A percentile compares a stretch with the other conserved stretches of the same genome.
Evolutionary conservation across 345 rosid species (phyloP).

Genomic region (Citrus sp.): DNA sequence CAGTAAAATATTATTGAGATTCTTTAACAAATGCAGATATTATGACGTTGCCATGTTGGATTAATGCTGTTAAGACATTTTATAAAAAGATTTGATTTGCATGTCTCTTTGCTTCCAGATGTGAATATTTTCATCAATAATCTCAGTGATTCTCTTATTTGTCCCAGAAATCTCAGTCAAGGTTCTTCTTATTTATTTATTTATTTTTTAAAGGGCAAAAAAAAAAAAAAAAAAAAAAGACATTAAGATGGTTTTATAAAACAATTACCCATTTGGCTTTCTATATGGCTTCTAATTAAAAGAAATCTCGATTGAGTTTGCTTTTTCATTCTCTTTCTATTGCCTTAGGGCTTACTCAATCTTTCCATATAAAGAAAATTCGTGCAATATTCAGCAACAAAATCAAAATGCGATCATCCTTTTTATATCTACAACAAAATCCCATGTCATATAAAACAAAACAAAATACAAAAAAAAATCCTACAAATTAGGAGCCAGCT

Average conservation of each 20-base stretch:
- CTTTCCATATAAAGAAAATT: background rate
- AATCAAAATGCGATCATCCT: background rate
- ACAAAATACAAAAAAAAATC: too few species aligned
- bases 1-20: background rate
- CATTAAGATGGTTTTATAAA: background rate
- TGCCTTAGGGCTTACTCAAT: background rate
- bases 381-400: background rate
- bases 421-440: background rate
- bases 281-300: background rate
- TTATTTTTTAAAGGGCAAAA: rapidly evolving
- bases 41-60: background rate
- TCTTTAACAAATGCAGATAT: background rate
- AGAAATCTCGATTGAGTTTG: background rate
- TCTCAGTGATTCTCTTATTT: background rate
- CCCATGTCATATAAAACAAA: background rate
- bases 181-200: too few species aligned
- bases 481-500: too few species aligned
- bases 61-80: background rate
- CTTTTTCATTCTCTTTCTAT: background rate
- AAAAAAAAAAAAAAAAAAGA: too few species aligned
- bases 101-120: background rate
- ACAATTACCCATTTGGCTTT: background rate
- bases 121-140: background rate
- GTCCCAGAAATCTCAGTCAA: background rate
- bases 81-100: background rate